These are phyloP conservation scores for Candida tropicalis DNA, from an alignment of 1,139 yeast species.

Conservation along the genomic window DNA sequence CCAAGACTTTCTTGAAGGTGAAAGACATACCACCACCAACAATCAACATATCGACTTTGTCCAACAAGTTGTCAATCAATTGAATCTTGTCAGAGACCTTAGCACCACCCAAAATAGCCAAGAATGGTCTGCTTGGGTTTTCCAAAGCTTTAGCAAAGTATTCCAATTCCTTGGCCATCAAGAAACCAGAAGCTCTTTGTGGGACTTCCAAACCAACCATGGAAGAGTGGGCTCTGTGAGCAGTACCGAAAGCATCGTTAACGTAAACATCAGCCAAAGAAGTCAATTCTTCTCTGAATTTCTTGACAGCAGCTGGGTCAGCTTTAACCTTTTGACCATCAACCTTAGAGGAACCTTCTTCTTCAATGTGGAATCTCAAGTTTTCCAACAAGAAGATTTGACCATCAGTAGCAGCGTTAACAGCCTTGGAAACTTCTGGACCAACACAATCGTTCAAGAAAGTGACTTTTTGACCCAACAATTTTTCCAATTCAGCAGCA, in stretches of 20 bases:
- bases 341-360: constrained; percentile 75
- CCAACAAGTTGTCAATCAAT: constrained; percentile 92
- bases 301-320: constrained; percentile 74
- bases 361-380: constrained; percentile 97
- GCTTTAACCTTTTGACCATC: constrained; percentile 93
- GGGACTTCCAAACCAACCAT: constrained; percentile 95
- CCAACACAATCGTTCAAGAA: constrained; percentile 92
- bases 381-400: constrained; percentile 84
- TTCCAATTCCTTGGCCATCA: constrained; percentile 93
- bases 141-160: constrained; percentile 97
- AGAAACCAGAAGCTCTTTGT: constrained; percentile 95
- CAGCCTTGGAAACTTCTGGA: constrained; percentile 75
- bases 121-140: constrained; percentile 94
- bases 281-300: constrained; percentile 85
- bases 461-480: constrained; percentile 67
- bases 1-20: constrained; percentile 92
- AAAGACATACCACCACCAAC: constrained; percentile 99
- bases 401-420: constrained; percentile 70
- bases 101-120: constrained; percentile 98
- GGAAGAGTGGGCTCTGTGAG: constrained; percentile 98
- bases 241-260: constrained; percentile 98
- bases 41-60: constrained; percentile 89
- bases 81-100: constrained; percentile 97
- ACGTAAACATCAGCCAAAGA: constrained; percentile 92
- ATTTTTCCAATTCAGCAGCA: constrained; percentile 77